Conservation (phyloP, 352 stramenopile species). For the Globisporangium heterothallicum region DNA sequence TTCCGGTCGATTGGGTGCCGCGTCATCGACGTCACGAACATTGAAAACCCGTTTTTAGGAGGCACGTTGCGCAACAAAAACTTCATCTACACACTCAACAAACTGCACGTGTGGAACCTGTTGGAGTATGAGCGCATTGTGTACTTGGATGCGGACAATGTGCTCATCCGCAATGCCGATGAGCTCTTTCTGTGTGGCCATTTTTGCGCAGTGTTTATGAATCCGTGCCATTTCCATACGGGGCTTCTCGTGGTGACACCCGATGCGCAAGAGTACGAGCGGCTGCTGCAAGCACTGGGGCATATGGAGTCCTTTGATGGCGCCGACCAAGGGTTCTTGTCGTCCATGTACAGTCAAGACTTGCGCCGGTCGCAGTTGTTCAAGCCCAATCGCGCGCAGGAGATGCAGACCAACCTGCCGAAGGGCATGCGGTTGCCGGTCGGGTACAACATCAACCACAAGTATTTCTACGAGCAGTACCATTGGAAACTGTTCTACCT, state of each 20-base stretch:
- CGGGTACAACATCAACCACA: slow-evolving; percentile 90
- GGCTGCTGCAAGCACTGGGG: slow-evolving; percentile 55
- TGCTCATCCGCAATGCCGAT: slow-evolving; percentile 85
- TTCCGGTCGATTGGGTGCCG: slow-evolving; percentile 81
- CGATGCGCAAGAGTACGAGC: slow-evolving; percentile 58
- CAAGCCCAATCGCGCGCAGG: slow-evolving; percentile 32
- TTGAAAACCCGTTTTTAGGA: slow-evolving; percentile 81
- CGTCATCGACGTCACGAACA: slow-evolving; percentile 83
- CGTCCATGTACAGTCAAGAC: slow-evolving; percentile 82
- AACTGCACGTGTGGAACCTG: slow-evolving; percentile 88
- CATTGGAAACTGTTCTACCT: slow-evolving; percentile 86
- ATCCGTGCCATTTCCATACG: slow-evolving; percentile 89
- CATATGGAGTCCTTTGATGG: slow-evolving; percentile 71
- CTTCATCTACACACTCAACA: slow-evolving; percentile 90
- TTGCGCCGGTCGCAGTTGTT: slow-evolving; percentile 72
- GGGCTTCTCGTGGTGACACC: slow-evolving; percentile 81
- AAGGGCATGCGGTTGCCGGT: slow-evolving; percentile 79
- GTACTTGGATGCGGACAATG: slow-evolving; percentile 89
- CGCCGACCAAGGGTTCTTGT: slow-evolving; percentile 84
- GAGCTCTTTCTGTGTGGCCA: slow-evolving; percentile 84
- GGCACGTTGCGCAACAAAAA: slow-evolving; percentile 78
- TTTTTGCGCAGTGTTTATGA: slow-evolving; percentile 90
- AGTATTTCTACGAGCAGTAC: slow-evolving; percentile 88
- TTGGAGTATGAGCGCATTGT: slow-evolving; percentile 88
- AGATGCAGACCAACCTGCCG: slow-evolving; percentile 24